Conservation (phyloP, 768 basidiomycete species). For the Suillus paluster region DNA sequence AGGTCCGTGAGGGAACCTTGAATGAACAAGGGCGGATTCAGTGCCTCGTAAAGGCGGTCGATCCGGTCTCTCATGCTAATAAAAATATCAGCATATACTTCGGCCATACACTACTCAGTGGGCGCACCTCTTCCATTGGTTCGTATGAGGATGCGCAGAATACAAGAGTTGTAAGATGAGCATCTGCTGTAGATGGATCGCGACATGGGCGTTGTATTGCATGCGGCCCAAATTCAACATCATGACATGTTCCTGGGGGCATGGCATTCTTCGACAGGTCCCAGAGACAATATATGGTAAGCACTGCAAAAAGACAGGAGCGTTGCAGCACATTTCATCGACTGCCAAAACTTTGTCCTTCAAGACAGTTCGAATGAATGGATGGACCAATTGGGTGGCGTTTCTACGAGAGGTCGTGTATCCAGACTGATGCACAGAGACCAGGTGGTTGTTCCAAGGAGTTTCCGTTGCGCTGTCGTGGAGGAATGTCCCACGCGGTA, state of each 20-base stretch:
- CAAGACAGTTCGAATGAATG: conserved; percentile 33
- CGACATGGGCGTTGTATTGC: conserved; percentile 47
- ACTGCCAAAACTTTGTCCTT: conserved; percentile 33
- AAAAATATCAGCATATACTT: background rate
- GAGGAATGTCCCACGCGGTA: background rate
- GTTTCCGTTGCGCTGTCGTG: background rate
- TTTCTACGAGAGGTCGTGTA: conserved; percentile 18
- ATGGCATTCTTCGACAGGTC: conserved; percentile 38
- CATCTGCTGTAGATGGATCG: conserved; percentile 53
- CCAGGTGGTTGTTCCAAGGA: no score
- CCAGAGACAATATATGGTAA: conserved; percentile 35
- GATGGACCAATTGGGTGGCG: conserved; percentile 29
- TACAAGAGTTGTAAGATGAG: conserved; percentile 44
- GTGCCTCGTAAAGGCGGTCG: conserved; percentile 47
- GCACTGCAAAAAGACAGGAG: conserved; percentile 44
- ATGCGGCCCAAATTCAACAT: conserved; percentile 25
- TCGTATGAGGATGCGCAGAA: conserved; percentile 14
- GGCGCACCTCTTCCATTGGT: conserved; percentile 10
- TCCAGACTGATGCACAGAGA: background rate
- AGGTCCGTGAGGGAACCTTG: conserved; percentile 49
- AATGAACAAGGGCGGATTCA: conserved; percentile 50
- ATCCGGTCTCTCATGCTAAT: conserved; percentile 40
- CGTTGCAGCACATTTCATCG: conserved; percentile 33
- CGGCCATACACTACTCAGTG: background rate
- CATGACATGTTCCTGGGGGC: conserved; percentile 42